phyloP scores from a whole-genome alignment of 2,329 filamentous ascomycete genomes.

The Epichloe amarillans region DNA sequence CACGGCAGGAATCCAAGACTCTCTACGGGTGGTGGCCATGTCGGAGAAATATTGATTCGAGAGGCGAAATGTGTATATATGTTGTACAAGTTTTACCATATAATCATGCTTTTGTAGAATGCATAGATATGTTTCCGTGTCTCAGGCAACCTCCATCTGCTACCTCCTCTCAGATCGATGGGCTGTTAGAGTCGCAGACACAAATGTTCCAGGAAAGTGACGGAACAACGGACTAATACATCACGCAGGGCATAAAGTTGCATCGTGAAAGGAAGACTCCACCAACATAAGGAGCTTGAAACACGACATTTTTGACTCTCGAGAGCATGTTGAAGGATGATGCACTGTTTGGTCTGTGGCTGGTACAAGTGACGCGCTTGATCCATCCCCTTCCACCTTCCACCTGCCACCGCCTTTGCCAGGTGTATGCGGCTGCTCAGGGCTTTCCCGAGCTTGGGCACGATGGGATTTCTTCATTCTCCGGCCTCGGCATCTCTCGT shows the following conservation, averaged over 20 bases:
- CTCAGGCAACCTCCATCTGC: not conserved
- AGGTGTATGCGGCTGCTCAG: slow-evolving; percentile 6
- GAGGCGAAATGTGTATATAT: not conserved
- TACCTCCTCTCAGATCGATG: not conserved
- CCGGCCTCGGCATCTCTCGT: slow-evolving; percentile 2
- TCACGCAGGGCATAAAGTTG: too few species aligned
- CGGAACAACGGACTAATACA: too few species aligned
- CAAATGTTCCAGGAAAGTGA: not conserved
- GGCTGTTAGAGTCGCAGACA: not conserved
- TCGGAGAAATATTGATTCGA: not conserved
- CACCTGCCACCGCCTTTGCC: slow-evolving; percentile 2
- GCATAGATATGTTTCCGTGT: not conserved
- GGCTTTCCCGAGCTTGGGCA: not conserved
- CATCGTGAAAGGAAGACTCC: not conserved
- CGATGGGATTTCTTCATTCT: not conserved
- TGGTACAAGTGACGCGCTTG: not conserved
- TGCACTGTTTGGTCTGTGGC: not conserved
- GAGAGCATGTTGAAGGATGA: not conserved
- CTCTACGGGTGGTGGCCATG: not conserved
- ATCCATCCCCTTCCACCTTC: not conserved
- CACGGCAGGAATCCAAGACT: not conserved
- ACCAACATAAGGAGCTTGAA: not conserved
- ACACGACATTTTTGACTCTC: not conserved
- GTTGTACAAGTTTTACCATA: not conserved
- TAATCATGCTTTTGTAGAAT: not conserved